phyloP scores from a whole-genome alignment of 352 stramenopile genomes.

The Phytophthora boehmeriae region DNA sequence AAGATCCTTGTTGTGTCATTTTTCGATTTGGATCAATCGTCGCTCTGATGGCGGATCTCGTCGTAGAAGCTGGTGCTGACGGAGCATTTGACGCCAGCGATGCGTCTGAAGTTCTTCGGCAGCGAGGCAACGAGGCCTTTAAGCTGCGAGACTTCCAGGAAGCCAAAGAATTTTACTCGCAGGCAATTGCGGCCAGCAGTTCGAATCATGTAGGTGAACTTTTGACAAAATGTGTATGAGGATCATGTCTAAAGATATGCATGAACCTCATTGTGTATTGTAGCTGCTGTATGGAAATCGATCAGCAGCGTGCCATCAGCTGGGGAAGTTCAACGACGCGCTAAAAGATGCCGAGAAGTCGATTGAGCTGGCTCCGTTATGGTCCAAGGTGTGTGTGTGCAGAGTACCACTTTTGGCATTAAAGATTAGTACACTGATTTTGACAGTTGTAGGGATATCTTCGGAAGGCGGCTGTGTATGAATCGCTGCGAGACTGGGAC shows the following conservation, averaged over 20 bases:
- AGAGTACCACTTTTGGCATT: not conserved
- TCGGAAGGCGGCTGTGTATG: conserved; percentile 86
- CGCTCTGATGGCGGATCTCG: conserved; percentile 25
- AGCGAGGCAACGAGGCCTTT: conserved; percentile 76
- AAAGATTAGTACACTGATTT: not conserved
- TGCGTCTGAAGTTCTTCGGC: conserved; percentile 42
- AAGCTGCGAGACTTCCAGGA: conserved; percentile 53
- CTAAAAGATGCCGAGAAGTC: conserved; percentile 85
- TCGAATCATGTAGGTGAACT: conserved; percentile 56
- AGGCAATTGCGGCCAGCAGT: conserved; percentile 54
- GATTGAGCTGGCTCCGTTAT: conserved; percentile 83
- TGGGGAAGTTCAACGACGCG: conserved; percentile 73
- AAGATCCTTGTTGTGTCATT: too few species aligned
- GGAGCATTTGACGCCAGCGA: conserved; percentile 46
- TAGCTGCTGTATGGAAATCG: conserved; percentile 88
- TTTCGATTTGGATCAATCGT: not conserved
- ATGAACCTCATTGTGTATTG: not conserved
- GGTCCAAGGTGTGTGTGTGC: conserved; percentile 83
- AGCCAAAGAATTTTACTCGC: conserved; percentile 57
- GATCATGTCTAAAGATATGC: not conserved
- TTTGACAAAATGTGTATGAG: not conserved
- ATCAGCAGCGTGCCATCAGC: conserved; percentile 79
- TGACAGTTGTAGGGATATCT: conserved; percentile 69
- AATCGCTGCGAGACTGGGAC: conserved; percentile 54
- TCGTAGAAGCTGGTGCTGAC: conserved; percentile 34